A percentile compares a stretch with the other conserved stretches of the same genome.
Conservation (phyloP, 2,329 filamentous ascomycete genomes). For the Paraphoma chrysanthemicola region DNA sequence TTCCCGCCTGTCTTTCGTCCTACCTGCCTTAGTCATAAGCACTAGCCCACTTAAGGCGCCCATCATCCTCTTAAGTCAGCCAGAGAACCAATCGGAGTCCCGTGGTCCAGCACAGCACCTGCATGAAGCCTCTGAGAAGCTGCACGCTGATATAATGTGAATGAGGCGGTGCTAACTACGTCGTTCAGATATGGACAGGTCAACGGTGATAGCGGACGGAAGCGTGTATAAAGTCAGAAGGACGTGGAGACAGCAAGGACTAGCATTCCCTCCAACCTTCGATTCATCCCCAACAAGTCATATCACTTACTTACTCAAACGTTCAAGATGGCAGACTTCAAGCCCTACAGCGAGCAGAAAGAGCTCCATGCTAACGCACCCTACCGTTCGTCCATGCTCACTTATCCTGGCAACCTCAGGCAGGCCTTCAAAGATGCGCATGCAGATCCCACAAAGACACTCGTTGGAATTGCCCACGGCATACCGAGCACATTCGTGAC, state of each 20-base stretch:
- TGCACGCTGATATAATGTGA: not conserved
- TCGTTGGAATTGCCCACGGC: constrained; percentile 34
- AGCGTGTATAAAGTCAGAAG: not conserved
- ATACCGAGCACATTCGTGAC: constrained; percentile 35
- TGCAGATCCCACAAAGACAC: constrained; percentile 28
- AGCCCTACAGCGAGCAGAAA: constrained; percentile 31
- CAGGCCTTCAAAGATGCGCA: constrained; percentile 30
- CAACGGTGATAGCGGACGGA: no score
- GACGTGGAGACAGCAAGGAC: not conserved
- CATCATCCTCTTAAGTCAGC: not conserved
- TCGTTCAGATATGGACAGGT: not conserved
- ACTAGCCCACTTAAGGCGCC: constrained; percentile 1
- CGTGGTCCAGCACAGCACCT: not conserved
- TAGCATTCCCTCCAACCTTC: not conserved
- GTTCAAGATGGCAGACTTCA: constrained; percentile 22
- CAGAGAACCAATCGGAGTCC: not conserved
- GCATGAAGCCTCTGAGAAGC: not conserved
- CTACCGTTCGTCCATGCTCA: constrained; percentile 29
- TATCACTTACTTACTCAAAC: not conserved
- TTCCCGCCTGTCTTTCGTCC: not conserved
- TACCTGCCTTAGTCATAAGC: constrained; percentile 1
- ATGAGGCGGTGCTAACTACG: not conserved
- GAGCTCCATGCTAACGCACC: constrained; percentile 29
- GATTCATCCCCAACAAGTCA: not conserved
- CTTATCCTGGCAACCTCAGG: constrained; percentile 28